Evolutionary conservation across 805 yeast genomes (phyloP).

Genomic region (Priceomyces castillae): DNA sequence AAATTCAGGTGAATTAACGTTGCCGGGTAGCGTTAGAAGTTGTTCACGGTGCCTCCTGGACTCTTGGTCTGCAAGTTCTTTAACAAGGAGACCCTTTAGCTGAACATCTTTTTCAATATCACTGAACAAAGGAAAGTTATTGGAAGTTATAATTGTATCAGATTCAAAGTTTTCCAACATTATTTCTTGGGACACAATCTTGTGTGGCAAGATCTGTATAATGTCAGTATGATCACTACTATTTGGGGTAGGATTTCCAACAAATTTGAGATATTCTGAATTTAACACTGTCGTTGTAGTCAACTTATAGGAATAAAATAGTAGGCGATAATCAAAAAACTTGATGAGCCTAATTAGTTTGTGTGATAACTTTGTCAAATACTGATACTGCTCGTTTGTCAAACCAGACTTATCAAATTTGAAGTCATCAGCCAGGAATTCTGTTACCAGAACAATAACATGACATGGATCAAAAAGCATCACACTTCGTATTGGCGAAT

Average conservation of each 20-base stretch:
- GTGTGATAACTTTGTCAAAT: constrained; percentile 21
- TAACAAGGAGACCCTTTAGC: constrained; percentile 1
- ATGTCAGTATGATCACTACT: constrained; percentile 14
- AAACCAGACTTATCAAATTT: constrained; percentile 13
- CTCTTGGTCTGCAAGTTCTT: constrained; percentile 1
- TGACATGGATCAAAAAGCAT: constrained; percentile 34
- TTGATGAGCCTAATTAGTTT: constrained; percentile 30
- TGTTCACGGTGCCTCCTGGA: constrained; percentile 10
- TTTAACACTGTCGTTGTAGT: constrained; percentile 21
- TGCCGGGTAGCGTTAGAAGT: not conserved
- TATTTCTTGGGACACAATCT: constrained; percentile 16
- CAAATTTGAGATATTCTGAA: constrained; percentile 14
- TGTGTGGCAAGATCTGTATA: constrained; percentile 14
- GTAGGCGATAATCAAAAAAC: constrained; percentile 32
- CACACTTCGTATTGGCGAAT: constrained; percentile 34
- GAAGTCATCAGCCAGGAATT: constrained; percentile 23
- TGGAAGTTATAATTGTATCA: constrained; percentile 11
- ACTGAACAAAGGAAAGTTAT: constrained; percentile 20
- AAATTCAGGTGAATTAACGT: constrained; percentile 10
- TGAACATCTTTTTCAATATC: constrained; percentile 6
- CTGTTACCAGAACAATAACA: constrained; percentile 30
- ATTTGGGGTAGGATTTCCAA: constrained; percentile 4
- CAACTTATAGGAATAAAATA: constrained; percentile 24
- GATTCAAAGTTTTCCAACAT: constrained; percentile 15
- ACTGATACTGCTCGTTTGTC: constrained; percentile 17